Conservation (phyloP, 805 yeast genomes). For the Kockiozyma suomiensis region DNA sequence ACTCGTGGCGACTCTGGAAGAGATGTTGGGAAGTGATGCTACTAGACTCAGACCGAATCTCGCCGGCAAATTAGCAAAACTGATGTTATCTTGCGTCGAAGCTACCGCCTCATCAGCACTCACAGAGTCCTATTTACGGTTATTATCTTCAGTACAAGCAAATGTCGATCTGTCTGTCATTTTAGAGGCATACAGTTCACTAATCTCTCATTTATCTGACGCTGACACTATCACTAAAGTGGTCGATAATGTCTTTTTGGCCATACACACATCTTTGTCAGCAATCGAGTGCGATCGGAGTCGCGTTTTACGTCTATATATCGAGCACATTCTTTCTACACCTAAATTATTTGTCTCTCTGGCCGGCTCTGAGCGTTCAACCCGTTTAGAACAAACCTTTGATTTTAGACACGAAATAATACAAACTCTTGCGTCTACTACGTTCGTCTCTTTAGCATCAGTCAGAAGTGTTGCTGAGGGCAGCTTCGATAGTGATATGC, state of each 20-base stretch:
- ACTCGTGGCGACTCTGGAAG: conserved; percentile 12
- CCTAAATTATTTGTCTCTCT: conserved; percentile 15
- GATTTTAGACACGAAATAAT: conserved; percentile 10
- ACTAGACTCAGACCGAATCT: not conserved
- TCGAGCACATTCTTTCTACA: conserved; percentile 16
- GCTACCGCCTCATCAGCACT: conserved; percentile 1
- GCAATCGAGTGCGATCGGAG: not conserved
- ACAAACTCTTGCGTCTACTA: conserved; percentile 2
- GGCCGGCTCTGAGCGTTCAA: not conserved
- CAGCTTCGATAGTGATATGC: not conserved
- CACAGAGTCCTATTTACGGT: conserved; percentile 11
- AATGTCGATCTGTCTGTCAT: conserved; percentile 13
- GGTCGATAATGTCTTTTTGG: conserved; percentile 12
- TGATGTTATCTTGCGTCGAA: conserved; percentile 11
- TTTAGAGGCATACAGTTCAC: conserved; percentile 19
- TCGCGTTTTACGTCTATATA: not conserved
- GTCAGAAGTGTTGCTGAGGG: not conserved
- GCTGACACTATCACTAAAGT: not conserved
- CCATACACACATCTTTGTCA: not conserved
- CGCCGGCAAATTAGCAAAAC: conserved; percentile 15
- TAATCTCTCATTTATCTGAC: conserved; percentile 2
- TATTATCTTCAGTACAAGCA: conserved; percentile 13
- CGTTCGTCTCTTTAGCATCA: not conserved
- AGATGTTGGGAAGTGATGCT: not conserved
- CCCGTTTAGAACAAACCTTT: not conserved